Evolutionary conservation across 305 asterid genomes (phyloP).

Genomic region (Fraxinus sp.): DNA sequence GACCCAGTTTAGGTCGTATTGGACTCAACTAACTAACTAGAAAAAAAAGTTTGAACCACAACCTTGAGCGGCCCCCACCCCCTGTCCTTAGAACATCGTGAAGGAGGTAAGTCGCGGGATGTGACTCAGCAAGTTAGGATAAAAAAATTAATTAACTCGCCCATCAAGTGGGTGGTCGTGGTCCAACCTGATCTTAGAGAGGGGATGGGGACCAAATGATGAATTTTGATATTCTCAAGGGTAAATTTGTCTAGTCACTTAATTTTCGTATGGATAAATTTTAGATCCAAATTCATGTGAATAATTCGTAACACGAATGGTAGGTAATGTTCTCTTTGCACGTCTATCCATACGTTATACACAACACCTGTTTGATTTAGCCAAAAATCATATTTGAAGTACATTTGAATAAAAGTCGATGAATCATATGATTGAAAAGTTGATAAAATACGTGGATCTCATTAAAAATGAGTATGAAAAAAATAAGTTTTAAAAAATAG

Average conservation of each 20-base stretch:
- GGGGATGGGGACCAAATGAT: neutral
- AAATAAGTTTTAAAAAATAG: no score
- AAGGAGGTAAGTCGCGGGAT: no score
- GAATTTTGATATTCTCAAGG: neutral
- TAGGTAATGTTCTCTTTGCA: neutral
- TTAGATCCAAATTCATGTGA: neutral
- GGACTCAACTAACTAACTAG: neutral
- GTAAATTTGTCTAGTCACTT: neutral
- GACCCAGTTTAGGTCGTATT: neutral
- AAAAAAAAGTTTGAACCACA: no score
- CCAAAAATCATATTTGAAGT: neutral
- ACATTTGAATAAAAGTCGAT: no score
- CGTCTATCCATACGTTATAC: neutral
- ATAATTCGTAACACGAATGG: neutral
- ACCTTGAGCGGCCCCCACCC: no score
- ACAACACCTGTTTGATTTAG: neutral
- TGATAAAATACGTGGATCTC: neutral
- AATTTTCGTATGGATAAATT: no score
- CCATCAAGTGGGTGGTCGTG: neutral
- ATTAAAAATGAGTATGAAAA: no score
- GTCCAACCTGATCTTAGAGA: neutral
- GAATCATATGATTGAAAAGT: neutral
- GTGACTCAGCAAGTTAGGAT: no score
- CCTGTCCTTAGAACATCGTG: no score
- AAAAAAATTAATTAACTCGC: neutral